These are phyloP conservation scores for Phytophthora megakarya DNA, from an alignment of 352 stramenopile species.

Conservation along the genomic window DNA sequence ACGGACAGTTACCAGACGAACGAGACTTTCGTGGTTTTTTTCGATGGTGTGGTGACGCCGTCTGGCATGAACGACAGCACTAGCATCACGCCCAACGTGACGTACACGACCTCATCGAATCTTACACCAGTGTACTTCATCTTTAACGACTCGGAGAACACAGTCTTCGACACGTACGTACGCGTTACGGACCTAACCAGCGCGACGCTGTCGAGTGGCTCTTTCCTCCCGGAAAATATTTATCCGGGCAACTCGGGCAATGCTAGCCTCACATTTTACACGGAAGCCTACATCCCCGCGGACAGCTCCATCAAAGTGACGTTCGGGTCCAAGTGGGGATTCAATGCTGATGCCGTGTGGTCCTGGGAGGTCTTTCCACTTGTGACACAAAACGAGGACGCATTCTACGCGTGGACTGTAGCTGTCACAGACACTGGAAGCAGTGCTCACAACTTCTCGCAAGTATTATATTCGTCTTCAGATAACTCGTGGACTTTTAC, in stretches of 20 bases:
- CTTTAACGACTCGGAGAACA: conserved; percentile 74
- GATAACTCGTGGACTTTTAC: conserved; percentile 66
- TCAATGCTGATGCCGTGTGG: conserved; percentile 56
- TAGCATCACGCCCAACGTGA: conserved; percentile 34
- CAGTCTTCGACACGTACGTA: conserved; percentile 74
- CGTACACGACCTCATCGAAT: conserved; percentile 54
- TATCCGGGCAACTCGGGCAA: conserved; percentile 84
- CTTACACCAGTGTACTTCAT: conserved; percentile 78
- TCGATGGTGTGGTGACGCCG: conserved; percentile 69
- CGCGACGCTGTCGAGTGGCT: conserved; percentile 64
- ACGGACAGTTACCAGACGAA: conserved; percentile 49
- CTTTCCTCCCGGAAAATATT: conserved; percentile 85
- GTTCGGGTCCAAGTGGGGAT: conserved; percentile 72
- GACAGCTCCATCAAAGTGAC: conserved; percentile 56
- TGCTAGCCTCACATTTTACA: conserved; percentile 79
- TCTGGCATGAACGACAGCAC: conserved; percentile 52
- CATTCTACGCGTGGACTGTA: conserved; percentile 15
- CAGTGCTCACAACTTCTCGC: conserved; percentile 37
- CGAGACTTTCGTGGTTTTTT: conserved; percentile 68
- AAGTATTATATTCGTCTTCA: conserved; percentile 26
- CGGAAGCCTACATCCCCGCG: conserved; percentile 57
- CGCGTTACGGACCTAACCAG: conserved; percentile 49
- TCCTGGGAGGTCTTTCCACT: conserved; percentile 48
- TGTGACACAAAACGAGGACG: conserved; percentile 15
- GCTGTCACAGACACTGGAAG: conserved; percentile 3